Base-by-base conservation (phyloP, 2,329 filamentous ascomycete genomes). In the Leptographium procerum region DNA sequence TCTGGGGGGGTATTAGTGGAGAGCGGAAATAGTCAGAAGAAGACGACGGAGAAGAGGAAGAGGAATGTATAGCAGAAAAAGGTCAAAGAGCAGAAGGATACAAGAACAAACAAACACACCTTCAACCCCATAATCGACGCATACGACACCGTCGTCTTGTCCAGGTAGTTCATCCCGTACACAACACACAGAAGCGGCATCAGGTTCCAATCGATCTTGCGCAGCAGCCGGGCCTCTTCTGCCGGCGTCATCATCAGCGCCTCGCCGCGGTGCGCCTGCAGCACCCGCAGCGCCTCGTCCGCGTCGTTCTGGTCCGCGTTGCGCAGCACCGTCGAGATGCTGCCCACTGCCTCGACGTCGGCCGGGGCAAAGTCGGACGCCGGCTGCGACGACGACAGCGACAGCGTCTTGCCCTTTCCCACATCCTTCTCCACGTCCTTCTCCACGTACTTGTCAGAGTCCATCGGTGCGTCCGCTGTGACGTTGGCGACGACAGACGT, bases 131-230 rank as follows among this genome's bases (percentile, higher is more conserved):
- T 80, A 24, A 81, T 67, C 40, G 74, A 78, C 4, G 78, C 78
- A 56, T 81, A 80, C 0, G 76, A 71, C 6, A 73, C 60, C 6
- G 69, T 70, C 10, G 71, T 73, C 66, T 73, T 73, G 60, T 73
- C 79, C 8, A 84, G 69, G 65, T 76, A 84, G 62, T 83, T 81
- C 65, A 84, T 71, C 1, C 78, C 79, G 63, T 84, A 84, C 5
- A 83, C 73, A 33, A 80, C 64, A 59, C 80, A 84, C 65, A 84
- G 73, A 62, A 84, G 68, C 6, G 75, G 75, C 73, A 77, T 75
- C 45, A 78, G 58, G 60, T 75, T 69, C 60, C 66, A 66, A 65
- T 78, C 75, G 57, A 77, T 77, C 65, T 78, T 77, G 55, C 71
- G 67, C 59, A 77, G 61, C 43, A 77, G 65, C 48, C 63, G 69